phyloP scores from a whole-genome alignment of 768 basidiomycete species.

The Termitomyces sp. region DNA sequence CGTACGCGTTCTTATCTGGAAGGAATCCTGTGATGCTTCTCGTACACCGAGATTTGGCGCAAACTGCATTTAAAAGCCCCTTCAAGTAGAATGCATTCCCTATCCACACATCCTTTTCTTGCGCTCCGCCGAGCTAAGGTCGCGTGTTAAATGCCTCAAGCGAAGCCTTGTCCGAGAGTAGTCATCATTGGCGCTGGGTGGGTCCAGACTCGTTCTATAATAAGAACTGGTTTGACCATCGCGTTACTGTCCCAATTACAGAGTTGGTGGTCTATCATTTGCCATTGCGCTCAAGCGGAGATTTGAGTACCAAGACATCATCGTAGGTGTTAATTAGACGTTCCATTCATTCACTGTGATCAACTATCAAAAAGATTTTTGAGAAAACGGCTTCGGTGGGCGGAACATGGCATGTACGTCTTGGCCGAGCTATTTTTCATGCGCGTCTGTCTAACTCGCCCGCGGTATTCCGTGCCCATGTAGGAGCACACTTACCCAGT shows the following conservation, averaged over 20 bases:
- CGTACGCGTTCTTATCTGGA: not conserved
- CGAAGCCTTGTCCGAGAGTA: slow-evolving; percentile 12
- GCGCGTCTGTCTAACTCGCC: not conserved
- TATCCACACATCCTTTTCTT: not conserved
- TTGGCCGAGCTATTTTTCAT: not conserved
- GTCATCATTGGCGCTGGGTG: slow-evolving; percentile 31
- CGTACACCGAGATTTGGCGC: not conserved
- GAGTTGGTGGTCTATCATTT: slow-evolving; percentile 35
- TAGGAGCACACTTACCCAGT: slow-evolving; percentile 34
- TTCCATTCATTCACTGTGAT: not conserved
- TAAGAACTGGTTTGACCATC: not conserved
- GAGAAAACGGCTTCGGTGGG: slow-evolving; percentile 41
- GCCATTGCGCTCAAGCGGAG: slow-evolving; percentile 36
- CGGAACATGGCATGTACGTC: slow-evolving; percentile 47
- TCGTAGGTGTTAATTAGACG: slow-evolving; percentile 19
- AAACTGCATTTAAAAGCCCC: not conserved
- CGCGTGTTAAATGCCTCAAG: not conserved
- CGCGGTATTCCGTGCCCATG: not conserved
- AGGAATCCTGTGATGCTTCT: not conserved
- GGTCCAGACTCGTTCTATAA: not conserved
- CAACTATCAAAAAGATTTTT: slow-evolving; percentile 29
- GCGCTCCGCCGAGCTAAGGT: not conserved
- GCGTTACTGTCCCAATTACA: slow-evolving; percentile 10
- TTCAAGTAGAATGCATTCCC: not conserved
- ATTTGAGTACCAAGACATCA: slow-evolving; percentile 33